A percentile compares a stretch with the other conserved stretches of the same genome.
phyloP scores from a whole-genome alignment of 768 basidiomycete genomes.

The Butyriboletus loyo region DNA sequence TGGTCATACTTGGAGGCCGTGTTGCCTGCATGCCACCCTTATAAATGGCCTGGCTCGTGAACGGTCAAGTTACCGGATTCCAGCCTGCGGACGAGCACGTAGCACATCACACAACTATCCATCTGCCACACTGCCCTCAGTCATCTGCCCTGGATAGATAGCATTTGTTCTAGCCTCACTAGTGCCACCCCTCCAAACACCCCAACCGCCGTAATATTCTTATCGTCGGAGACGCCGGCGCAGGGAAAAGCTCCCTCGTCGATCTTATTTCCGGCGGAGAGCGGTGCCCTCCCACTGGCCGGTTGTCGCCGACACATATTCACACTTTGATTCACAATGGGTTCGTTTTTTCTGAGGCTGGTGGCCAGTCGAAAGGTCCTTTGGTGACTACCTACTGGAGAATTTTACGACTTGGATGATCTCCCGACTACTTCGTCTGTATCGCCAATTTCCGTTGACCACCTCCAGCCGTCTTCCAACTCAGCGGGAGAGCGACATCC shows the following conservation, averaged over 20 bases:
- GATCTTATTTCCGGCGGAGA: constrained; percentile 35
- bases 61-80: background rate
- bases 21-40: constrained; percentile 1
- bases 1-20: background rate
- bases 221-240: constrained; percentile 28
- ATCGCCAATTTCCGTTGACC: too few relatives aligned
- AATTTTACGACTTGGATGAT: too few relatives aligned
- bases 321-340: too few relatives aligned
- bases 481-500: too few relatives aligned
- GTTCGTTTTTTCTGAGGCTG: too few relatives aligned
- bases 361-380: too few relatives aligned
- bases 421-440: too few relatives aligned
- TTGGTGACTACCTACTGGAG: too few relatives aligned
- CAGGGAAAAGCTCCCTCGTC: constrained; percentile 41
- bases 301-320: too few relatives aligned
- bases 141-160: constrained; percentile 1
- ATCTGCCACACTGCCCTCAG: background rate
- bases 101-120: background rate
- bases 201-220: constrained; percentile 23
- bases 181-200: constrained; percentile 5
- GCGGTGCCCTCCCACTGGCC: too few relatives aligned
- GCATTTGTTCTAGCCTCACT: constrained; percentile 16
- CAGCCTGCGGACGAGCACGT: constrained; percentile 1
- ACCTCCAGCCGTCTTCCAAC: too few relatives aligned
- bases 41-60: constrained; percentile 11